These are phyloP conservation scores for Lagerstroemia speciosa DNA, from an alignment of 345 rosid genomes.

Conservation along the genomic window DNA sequence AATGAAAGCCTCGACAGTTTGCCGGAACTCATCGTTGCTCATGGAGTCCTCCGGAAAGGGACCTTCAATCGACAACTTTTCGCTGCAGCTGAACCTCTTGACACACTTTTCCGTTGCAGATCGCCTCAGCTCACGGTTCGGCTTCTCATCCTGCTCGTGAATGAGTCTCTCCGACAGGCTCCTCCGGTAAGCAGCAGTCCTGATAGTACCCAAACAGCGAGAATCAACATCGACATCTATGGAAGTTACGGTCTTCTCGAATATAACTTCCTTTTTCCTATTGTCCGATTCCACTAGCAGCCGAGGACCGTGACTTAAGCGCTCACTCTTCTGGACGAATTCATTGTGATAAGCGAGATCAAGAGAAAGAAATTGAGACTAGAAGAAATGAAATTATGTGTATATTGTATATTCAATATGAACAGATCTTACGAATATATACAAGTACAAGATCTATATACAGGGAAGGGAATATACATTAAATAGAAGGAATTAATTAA, in stretches of 20 bases:
- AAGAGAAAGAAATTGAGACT: too few relatives aligned
- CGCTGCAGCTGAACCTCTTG: conserved; percentile 13
- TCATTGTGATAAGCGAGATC: too few relatives aligned
- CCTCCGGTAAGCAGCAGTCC: conserved; percentile 25
- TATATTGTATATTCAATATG: too few relatives aligned
- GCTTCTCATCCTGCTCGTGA: conserved; percentile 11
- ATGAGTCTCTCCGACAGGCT: conserved; percentile 42
- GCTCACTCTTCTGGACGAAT: conserved; percentile 39
- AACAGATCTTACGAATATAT: too few relatives aligned
- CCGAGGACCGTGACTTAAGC: conserved; percentile 15
- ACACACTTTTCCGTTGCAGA: conserved; percentile 33
- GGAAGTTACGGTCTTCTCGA: conserved; percentile 5
- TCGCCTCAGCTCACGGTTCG: conserved; percentile 34
- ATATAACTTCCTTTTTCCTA: conserved; percentile 30
- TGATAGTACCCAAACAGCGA: not conserved
- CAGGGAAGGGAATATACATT: too few relatives aligned
- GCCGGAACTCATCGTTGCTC: conserved; percentile 71
- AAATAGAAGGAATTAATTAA: too few relatives aligned
- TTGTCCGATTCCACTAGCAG: conserved; percentile 1
- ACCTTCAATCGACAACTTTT: conserved; percentile 17
- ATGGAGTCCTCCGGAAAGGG: conserved; percentile 43
- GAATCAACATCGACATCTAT: not conserved
- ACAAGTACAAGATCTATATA: too few relatives aligned
- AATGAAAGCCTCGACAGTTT: conserved; percentile 60
- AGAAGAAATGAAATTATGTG: too few relatives aligned